These are phyloP conservation scores for Hirsutella rhossiliensis DNA, from an alignment of 2,329 filamentous ascomycete genomes.

Conservation along the genomic window DNA sequence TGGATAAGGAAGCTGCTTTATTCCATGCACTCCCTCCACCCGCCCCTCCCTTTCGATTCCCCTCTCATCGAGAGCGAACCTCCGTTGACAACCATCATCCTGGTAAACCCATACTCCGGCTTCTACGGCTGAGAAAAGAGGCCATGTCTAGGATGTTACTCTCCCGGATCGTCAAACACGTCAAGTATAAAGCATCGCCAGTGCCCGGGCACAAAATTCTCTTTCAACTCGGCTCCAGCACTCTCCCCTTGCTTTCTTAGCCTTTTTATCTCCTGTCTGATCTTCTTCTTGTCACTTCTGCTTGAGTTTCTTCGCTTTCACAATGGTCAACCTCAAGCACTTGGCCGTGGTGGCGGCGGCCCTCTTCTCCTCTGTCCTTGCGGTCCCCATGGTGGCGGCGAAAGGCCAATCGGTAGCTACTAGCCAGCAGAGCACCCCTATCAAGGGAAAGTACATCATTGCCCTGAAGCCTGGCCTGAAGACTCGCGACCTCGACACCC, in stretches of 20 bases:
- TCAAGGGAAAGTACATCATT: constrained; percentile 42
- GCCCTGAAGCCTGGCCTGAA: constrained; percentile 43
- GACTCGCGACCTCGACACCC: constrained; percentile 29
- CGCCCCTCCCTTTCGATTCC: neutral
- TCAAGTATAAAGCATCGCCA: constrained; percentile 1
- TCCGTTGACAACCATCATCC: neutral
- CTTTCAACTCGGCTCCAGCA: too few relatives aligned
- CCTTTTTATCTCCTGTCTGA: neutral
- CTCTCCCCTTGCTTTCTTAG: neutral
- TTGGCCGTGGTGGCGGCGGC: constrained; percentile 12
- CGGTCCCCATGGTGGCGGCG: constrained; percentile 10
- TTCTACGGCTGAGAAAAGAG: too few relatives aligned
- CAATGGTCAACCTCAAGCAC: constrained; percentile 18
- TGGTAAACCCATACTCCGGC: too few relatives aligned
- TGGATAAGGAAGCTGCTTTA: constrained; percentile 1
- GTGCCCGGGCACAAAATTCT: neutral
- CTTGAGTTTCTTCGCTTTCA: constrained; percentile 4
- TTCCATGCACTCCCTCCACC: constrained; percentile 1
- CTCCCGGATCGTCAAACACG: neutral
- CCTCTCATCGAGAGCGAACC: constrained; percentile 5
- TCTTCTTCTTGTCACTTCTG: neutral
- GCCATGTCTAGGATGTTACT: too few relatives aligned
- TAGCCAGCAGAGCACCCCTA: constrained; percentile 8
- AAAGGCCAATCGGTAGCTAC: constrained; percentile 2
- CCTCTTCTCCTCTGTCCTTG: constrained; percentile 10